A percentile compares a stretch with the other conserved stretches of the same genome.
Conservation (phyloP, 2,329 filamentous ascomycete genomes). For the Claviceps spartinae region DNA sequence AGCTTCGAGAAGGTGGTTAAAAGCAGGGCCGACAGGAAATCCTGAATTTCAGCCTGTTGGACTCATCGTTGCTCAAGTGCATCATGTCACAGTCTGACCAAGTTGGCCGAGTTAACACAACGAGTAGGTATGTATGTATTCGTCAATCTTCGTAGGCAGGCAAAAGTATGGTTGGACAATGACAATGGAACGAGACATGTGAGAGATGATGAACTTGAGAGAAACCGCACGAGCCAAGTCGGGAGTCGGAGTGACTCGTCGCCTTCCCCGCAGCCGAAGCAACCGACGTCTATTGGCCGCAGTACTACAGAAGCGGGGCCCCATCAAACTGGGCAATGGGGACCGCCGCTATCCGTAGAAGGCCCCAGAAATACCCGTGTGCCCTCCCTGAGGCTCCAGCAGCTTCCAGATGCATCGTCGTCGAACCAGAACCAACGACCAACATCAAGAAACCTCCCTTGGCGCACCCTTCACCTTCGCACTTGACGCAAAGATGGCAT, state of each 20-base stretch:
- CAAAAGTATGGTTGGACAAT: too few species aligned
- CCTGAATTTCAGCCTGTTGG: too few species aligned
- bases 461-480: not conserved
- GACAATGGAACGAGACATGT: too few species aligned
- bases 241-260: not conserved
- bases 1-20: too few species aligned
- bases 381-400: not conserved
- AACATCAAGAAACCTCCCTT: not conserved
- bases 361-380: not conserved
- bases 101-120: too few species aligned
- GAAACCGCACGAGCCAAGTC: not conserved
- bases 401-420: conserved; percentile 1
- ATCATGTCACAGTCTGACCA: too few species aligned
- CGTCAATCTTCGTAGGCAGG: too few species aligned
- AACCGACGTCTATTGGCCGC: not conserved
- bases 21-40: too few species aligned
- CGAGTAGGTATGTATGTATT: too few species aligned
- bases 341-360: not conserved
- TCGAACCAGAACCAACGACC: not conserved
- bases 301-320: not conserved
- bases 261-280: not conserved
- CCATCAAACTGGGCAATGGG: not conserved
- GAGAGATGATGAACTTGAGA: too few species aligned
- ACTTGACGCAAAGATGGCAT: not conserved
- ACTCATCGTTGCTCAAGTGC: too few species aligned